These are phyloP conservation scores for Penicillium canariense DNA, from an alignment of 495 filamentous ascomycete genomes.

Conservation along the genomic window DNA sequence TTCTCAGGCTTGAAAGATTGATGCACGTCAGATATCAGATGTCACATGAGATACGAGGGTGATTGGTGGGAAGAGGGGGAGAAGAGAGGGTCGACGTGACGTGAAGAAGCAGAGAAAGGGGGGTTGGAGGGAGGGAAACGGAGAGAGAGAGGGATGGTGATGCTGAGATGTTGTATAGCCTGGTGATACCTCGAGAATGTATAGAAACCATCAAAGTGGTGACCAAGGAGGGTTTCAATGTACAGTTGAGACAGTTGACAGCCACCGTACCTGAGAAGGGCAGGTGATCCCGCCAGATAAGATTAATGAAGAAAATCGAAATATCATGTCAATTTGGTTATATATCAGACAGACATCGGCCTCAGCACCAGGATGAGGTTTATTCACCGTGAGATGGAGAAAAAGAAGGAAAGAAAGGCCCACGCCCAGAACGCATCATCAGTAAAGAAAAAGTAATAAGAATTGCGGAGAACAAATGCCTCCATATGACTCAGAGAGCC, in stretches of 20 bases:
- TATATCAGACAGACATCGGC: slow-evolving; percentile 2
- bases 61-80: background rate
- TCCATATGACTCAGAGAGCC: no score
- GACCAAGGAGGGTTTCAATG: no score
- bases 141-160: background rate
- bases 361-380: slow-evolving; percentile 11
- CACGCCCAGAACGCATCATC: background rate
- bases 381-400: background rate
- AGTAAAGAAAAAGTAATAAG: background rate
- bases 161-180: no score
- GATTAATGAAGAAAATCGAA: background rate
- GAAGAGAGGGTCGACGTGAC: background rate
- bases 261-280: no score
- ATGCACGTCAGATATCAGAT: no score
- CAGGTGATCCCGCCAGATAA: no score
- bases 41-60: background rate
- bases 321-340: slow-evolving; percentile 14
- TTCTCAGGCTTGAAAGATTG: slow-evolving; percentile 11
- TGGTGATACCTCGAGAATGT: no score
- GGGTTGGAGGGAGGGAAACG: background rate
- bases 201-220: no score
- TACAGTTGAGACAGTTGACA: no score
- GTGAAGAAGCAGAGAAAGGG: no score
- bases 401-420: background rate
- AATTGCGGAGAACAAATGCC: no score